phyloP scores from a whole-genome alignment of 805 yeast species.

The Huiozyma naganishii region DNA sequence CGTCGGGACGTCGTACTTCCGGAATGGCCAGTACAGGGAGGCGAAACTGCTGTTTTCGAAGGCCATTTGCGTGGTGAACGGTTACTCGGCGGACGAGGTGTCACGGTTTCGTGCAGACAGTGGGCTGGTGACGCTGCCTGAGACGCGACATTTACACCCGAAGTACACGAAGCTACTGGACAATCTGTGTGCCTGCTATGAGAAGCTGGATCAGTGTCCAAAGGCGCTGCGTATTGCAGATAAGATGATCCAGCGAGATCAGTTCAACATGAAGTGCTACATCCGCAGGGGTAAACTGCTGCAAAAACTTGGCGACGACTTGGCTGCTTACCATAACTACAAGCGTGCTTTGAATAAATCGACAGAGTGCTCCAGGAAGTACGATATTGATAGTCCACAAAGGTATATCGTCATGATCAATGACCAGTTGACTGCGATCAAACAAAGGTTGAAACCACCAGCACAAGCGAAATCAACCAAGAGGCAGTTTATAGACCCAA shows the following conservation, averaged over 20 bases:
- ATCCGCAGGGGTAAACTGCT: conserved; percentile 20
- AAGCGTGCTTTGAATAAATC: conserved; percentile 11
- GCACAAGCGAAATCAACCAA: neutral
- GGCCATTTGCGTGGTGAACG: conserved; percentile 17
- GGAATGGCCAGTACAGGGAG: conserved; percentile 13
- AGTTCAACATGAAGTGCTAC: conserved; percentile 21
- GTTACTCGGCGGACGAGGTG: conserved; percentile 14
- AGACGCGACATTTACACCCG: conserved; percentile 15
- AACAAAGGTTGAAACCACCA: conserved; percentile 3
- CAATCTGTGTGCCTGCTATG: conserved; percentile 21
- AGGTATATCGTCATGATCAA: conserved; percentile 8
- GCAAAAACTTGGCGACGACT: conserved; percentile 11
- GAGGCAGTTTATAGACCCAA: conserved; percentile 15
- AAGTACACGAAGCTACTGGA: conserved; percentile 18
- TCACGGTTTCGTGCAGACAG: conserved; percentile 8
- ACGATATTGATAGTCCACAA: conserved; percentile 7
- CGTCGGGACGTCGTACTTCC: conserved; percentile 20
- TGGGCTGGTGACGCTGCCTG: neutral
- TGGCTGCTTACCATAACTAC: conserved; percentile 15
- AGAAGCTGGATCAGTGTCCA: conserved; percentile 16
- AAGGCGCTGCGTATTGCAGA: conserved; percentile 15
- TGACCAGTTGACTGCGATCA: conserved; percentile 10
- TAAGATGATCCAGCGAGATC: conserved; percentile 16
- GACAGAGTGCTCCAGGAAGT: conserved; percentile 6
- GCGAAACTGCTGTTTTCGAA: conserved; percentile 22